A percentile compares a stretch with the other conserved stretches of the same genome.
Evolutionary conservation across 768 basidiomycete genomes (phyloP).

Genomic region (Ephemerocybe angulata): DNA sequence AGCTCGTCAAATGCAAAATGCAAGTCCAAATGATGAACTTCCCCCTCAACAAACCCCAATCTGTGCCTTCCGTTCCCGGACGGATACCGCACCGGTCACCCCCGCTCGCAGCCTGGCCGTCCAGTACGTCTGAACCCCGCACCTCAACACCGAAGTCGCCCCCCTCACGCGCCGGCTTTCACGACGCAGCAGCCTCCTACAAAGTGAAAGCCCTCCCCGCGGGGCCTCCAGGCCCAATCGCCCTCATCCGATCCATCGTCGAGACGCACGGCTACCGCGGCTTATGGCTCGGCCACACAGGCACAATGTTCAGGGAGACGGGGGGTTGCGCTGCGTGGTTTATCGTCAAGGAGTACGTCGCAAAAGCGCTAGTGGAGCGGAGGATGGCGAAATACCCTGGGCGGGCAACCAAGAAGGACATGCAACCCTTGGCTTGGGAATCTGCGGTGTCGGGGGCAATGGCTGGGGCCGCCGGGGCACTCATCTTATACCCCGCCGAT

Average conservation of each 20-base stretch:
- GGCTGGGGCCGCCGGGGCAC: constrained; percentile 81
- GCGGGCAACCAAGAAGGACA: constrained; percentile 6
- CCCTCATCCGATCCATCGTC: constrained; percentile 59
- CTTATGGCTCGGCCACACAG: constrained; percentile 84
- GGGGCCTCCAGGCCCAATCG: constrained; percentile 62
- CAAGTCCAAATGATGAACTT: constrained; percentile 84
- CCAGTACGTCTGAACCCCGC: too few relatives aligned
- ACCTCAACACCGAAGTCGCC: too few relatives aligned
- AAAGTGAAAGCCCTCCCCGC: constrained; percentile 14
- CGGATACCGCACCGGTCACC: constrained; percentile 23
- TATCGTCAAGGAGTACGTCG: constrained; percentile 73
- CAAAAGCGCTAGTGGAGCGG: constrained; percentile 54
- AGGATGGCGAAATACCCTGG: constrained; percentile 20
- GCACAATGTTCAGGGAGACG: constrained; percentile 83
- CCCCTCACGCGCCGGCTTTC: constrained; percentile 5
- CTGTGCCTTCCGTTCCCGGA: constrained; percentile 16
- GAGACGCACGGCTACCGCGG: constrained; percentile 55
- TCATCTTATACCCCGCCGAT: constrained; percentile 93
- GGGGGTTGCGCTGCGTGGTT: constrained; percentile 90
- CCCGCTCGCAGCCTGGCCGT: constrained; percentile 9
- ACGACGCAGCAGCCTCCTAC: constrained; percentile 4
- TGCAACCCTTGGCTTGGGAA: constrained; percentile 56
- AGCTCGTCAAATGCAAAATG: constrained; percentile 97
- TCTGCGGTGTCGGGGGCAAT: constrained; percentile 82
- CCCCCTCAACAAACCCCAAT: constrained; percentile 12